A percentile compares a stretch with the other conserved stretches of the same genome.
phyloP scores from a whole-genome alignment of 768 basidiomycete species.

The Lactarius hengduanensis region DNA sequence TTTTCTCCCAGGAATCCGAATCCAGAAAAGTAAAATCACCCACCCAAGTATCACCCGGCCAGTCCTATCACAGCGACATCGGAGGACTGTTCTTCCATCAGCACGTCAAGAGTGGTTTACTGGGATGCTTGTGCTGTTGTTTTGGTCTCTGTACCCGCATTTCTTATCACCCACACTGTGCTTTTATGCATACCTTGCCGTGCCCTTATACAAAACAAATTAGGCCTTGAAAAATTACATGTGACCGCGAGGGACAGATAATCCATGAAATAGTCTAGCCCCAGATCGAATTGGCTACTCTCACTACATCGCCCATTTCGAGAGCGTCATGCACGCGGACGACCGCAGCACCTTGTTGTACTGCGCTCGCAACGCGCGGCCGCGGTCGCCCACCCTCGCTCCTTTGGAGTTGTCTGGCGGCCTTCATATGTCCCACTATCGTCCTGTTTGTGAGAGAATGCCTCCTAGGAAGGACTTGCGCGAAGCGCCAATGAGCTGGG shows the following conservation, averaged over 20 bases:
- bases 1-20: conserved; percentile 38
- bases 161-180: conserved; percentile 13
- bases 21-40: conserved; percentile 38
- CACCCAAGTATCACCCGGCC: neutral
- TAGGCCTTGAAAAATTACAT: conserved; percentile 15
- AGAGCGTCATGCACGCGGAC: conserved; percentile 82
- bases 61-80: neutral
- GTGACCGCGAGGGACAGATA: neutral
- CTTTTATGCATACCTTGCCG: conserved; percentile 19
- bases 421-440: conserved; percentile 42
- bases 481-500: conserved; percentile 74
- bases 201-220: conserved; percentile 23
- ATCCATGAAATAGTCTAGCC: conserved; percentile 2
- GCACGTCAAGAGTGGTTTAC: conserved; percentile 9
- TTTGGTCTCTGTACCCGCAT: conserved; percentile 21
- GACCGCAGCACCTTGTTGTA: conserved; percentile 68
- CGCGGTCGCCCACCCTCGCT: conserved; percentile 77
- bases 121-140: conserved; percentile 5
- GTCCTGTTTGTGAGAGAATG: conserved; percentile 52
- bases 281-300: conserved; percentile 51
- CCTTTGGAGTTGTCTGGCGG: conserved; percentile 56
- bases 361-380: conserved; percentile 69
- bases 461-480: conserved; percentile 81
- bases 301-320: conserved; percentile 72
- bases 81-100: conserved; percentile 5